phyloP scores from a whole-genome alignment of 2,329 filamentous ascomycete species.

The Pyrenochaeta sp. region DNA sequence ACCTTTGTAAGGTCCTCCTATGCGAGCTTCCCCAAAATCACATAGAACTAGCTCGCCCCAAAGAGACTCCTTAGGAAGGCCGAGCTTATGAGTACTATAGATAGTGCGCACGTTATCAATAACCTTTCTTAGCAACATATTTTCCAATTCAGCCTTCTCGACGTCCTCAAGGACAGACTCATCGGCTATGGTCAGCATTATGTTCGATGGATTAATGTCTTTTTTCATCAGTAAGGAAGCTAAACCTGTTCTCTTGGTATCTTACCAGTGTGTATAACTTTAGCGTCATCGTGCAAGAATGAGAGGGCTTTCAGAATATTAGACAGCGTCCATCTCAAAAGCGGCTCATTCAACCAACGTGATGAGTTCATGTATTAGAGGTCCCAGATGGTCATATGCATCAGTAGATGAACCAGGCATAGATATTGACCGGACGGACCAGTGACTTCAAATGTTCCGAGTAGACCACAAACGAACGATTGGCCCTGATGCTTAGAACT shows the following conservation, averaged over 20 bases:
- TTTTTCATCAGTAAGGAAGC: slow-evolving; percentile 23
- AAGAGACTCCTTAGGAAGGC: slow-evolving; percentile 35
- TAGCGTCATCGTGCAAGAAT: slow-evolving; percentile 55
- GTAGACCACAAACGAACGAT: slow-evolving; percentile 30
- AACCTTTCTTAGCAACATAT: slow-evolving; percentile 52
- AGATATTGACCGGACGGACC: slow-evolving; percentile 33
- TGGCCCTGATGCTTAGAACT: slow-evolving; percentile 31
- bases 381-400: slow-evolving; percentile 40
- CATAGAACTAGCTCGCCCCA: slow-evolving; percentile 49
- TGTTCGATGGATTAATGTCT: slow-evolving; percentile 57
- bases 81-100: slow-evolving; percentile 38
- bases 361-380: slow-evolving; percentile 31
- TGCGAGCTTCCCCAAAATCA: slow-evolving; percentile 49
- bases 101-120: slow-evolving; percentile 29
- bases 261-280: slow-evolving; percentile 57
- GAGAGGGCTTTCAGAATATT: slow-evolving; percentile 54
- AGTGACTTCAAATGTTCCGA: slow-evolving; percentile 28
- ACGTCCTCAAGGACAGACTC: slow-evolving; percentile 49
- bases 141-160: slow-evolving; percentile 46
- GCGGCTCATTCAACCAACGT: slow-evolving; percentile 23
- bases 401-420: slow-evolving; percentile 36
- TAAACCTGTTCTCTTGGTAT: slow-evolving; percentile 19
- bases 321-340: slow-evolving; percentile 42
- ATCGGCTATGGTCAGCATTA: slow-evolving; percentile 51
- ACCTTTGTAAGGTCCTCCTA: slow-evolving; percentile 38